Evolutionary conservation across 345 rosid genomes (phyloP).

Genomic region (Moricandia moricandioides): DNA sequence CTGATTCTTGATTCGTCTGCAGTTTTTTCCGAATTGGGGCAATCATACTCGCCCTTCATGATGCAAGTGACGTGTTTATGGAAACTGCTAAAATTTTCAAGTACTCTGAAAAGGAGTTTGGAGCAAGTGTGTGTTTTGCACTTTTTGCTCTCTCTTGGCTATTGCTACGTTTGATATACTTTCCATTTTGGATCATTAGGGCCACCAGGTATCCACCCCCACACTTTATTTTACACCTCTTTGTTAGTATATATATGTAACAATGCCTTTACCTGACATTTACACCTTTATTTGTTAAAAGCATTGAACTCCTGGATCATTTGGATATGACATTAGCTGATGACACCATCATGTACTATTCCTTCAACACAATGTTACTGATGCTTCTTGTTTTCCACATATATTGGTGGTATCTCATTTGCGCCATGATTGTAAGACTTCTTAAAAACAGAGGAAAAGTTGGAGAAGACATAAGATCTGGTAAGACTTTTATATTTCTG

Average conservation of each 20-base stretch:
- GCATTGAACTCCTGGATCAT: conserved; percentile 46
- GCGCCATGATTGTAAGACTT: conserved; percentile 75
- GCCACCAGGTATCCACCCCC: conserved; percentile 55
- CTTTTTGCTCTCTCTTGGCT: conserved; percentile 92
- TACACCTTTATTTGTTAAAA: conserved; percentile 34
- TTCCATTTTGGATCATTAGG: conserved; percentile 88
- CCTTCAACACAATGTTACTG: conserved; percentile 83
- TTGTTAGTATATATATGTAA: neutral
- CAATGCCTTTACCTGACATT: conserved; percentile 3
- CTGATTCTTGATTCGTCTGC: conserved; percentile 17
- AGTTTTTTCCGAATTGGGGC: conserved; percentile 85
- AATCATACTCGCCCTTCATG: conserved; percentile 81
- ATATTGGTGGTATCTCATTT: conserved; percentile 97
- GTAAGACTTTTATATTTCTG: conserved; percentile 36
- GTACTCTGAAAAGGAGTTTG: conserved; percentile 76
- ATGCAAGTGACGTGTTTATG: conserved; percentile 85
- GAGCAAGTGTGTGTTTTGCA: conserved; percentile 88
- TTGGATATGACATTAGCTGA: conserved; percentile 53
- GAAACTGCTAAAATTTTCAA: conserved; percentile 94
- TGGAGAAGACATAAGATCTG: conserved; percentile 97
- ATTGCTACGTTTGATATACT: conserved; percentile 72
- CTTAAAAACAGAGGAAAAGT: conserved; percentile 85
- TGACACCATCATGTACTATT: conserved; percentile 52
- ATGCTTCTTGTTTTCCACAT: conserved; percentile 84
- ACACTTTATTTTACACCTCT: neutral